Base-by-base conservation (phyloP, 2,329 filamentous ascomycete genomes). In the Ilyonectria mors-panacis region DNA sequence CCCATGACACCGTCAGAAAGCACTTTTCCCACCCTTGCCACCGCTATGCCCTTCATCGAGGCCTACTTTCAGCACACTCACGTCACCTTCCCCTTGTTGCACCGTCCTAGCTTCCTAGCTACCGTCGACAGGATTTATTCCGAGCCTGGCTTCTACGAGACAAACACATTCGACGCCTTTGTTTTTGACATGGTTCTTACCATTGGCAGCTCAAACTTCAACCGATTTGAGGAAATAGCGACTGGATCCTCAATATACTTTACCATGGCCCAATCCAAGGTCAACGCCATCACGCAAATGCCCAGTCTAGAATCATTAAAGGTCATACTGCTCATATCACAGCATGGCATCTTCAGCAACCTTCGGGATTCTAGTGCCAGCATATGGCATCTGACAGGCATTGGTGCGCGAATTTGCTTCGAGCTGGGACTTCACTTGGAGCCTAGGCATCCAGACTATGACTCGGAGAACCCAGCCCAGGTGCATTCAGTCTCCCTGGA, bases 61-160 rank as follows among this genome's bases (percentile, higher is more conserved):
- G 57, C 63, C 15, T 66, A 66, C 28, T 66, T 66, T 39, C 58
- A 66, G 17, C 63, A 66, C 10, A 66, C 63, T 2, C 63, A 66
- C 17, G 45, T 66, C 21, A 23, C 63, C 2, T 66, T 66, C 45
- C 63, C 63, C 2, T 15, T 66, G 2, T 6, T 66, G 5, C 63
- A 66, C 13, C 63, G 58, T 2, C 63, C 58, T 10, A 47, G n/a
- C 12, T 66, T 66, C 30, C 15, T 58, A 13, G 45, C 33, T 0
- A 47, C 58, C 4, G 63, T 66, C 13, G 53, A 66, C 1, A 50
- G 17, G 15, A 66, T 66, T 26, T 66, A 66, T 30, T 33, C 23
- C 6, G 58, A 66, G 23, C 51, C 63, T 3, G 26, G 30, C 12
- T 62, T 35, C 30, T 66, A 66, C 21, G 59, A 66, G 33, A 23